These are phyloP conservation scores for Magnolia kwangsiensis DNA, from an alignment of 164 flowering plant species.

Conservation along the genomic window DNA sequence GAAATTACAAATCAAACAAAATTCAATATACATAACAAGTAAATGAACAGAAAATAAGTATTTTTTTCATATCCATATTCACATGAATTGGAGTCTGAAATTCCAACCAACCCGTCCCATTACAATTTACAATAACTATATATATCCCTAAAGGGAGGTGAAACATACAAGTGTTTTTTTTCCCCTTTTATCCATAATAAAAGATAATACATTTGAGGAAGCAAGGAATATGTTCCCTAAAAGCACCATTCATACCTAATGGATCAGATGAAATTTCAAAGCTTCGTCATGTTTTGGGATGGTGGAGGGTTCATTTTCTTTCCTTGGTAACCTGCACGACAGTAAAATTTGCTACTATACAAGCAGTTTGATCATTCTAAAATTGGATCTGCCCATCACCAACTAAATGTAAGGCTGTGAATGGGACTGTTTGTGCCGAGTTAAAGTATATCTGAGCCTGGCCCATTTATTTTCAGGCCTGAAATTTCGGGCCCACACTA, in stretches of 20 bases:
- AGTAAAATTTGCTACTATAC: neutral
- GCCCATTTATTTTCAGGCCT: neutral
- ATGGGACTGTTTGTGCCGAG: neutral
- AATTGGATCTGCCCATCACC: neutral
- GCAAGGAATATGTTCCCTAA: neutral
- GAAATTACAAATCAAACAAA: too few relatives aligned
- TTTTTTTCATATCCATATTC: neutral
- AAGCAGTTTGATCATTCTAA: neutral
- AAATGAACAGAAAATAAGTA: neutral
- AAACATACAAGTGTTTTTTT: neutral
- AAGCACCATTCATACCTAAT: neutral
- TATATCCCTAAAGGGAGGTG: neutral
- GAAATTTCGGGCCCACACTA: neutral
- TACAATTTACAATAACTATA: neutral
- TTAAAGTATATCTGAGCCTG: neutral
- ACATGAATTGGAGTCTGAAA: neutral
- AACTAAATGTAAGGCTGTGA: neutral
- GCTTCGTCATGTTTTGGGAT: constrained; percentile 26
- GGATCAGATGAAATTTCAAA: neutral
- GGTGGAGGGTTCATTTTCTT: constrained; percentile 41
- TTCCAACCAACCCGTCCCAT: neutral
- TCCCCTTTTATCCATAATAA: too few relatives aligned
- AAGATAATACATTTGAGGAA: neutral
- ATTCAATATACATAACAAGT: neutral
- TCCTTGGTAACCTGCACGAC: constrained; percentile 28